Conservation (phyloP, 2,329 filamentous ascomycete genomes). For the Keithomyces neogunnii region DNA sequence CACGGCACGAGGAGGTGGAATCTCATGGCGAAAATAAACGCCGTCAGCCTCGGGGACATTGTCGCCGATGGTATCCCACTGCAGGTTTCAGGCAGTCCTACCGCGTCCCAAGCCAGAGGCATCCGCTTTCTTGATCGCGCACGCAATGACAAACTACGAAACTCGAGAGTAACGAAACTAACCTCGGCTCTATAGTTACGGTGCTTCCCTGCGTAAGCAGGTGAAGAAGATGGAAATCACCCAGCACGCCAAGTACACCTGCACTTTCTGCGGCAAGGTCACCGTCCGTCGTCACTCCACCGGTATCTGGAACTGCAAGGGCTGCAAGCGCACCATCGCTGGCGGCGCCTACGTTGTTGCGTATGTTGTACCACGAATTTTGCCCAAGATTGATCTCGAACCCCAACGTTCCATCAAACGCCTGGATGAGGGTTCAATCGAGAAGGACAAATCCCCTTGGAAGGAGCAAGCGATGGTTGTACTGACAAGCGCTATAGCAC, state of each 20-base stretch:
- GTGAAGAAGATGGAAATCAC: constrained; percentile 99
- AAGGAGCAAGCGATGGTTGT: neutral
- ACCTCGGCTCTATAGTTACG: constrained; percentile 55
- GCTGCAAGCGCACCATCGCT: constrained; percentile 75
- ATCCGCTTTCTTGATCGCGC: no score
- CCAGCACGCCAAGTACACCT: constrained; percentile 94
- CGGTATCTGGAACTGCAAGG: constrained; percentile 95
- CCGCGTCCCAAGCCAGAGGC: no score
- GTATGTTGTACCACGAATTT: constrained; percentile 53
- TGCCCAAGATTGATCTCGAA: neutral
- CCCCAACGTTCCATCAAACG: no score
- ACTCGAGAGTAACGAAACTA: neutral
- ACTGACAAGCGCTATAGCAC: constrained; percentile 49
- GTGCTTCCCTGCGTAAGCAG: constrained; percentile 97
- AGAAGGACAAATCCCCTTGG: neutral
- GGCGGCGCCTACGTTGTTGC: constrained; percentile 87
- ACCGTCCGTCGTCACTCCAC: constrained; percentile 84
- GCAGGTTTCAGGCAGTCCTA: no score
- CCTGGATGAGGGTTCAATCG: neutral
- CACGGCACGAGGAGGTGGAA: neutral
- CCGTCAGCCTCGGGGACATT: neutral
- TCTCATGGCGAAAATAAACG: neutral
- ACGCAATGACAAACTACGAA: neutral
- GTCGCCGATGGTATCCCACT: neutral
- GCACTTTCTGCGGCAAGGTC: constrained; percentile 98